Evolutionary conservation across 2,329 filamentous ascomycete species (phyloP), one percentile per base, ranked within the genome.

Genomic region (Microcera coccophila): DNA sequence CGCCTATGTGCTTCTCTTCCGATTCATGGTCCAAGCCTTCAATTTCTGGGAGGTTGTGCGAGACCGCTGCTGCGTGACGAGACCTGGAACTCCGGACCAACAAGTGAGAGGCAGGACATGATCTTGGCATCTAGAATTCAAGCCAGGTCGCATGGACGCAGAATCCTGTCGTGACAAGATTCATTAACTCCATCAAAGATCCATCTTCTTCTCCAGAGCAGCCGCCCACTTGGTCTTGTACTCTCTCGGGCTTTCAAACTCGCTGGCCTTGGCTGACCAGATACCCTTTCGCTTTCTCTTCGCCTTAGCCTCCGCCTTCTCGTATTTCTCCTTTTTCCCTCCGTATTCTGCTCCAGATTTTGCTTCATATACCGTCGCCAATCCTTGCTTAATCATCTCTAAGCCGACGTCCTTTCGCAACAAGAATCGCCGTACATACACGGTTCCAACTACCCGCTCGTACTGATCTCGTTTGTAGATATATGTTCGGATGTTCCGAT

Each of bases 311-410:
- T 90, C 83, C 5, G 82, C 82, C 47, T 71, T 74, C 50, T 79
- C 75, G 62, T 91, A 91, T 46, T 74, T 64, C 36, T 72, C 68
- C 55, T 82, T 79, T 42, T 78, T 71, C 0, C 82, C 81, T 18
- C 93, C 93, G 72, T 93, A 98, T 62, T 97, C 93, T 16, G 81
- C 85, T 3, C 91, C 93, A 4, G 75, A 78, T 67, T 95, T 97
- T 20, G 89, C 91, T 68, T 97, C 93, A 63, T 97, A 98, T 3
- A 93, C 85, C 3, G 89, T 95, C 31, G 91, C 93, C 50, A 94
- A 69, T 1, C 93, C 93, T 17, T 71, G 75, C 68, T 82, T 87
- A 48, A 98, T 68, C 90, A 98, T 94, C 64, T 94, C 86, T 47
- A 90, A 69, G 3, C 91, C 90, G 4, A 98, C 86, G 63, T 98